A percentile compares a stretch with the other conserved stretches of the same genome.
Evolutionary conservation across 1,284 basidiomycete genomes (phyloP).

Genomic region (Ceratobasidium sp.): DNA sequence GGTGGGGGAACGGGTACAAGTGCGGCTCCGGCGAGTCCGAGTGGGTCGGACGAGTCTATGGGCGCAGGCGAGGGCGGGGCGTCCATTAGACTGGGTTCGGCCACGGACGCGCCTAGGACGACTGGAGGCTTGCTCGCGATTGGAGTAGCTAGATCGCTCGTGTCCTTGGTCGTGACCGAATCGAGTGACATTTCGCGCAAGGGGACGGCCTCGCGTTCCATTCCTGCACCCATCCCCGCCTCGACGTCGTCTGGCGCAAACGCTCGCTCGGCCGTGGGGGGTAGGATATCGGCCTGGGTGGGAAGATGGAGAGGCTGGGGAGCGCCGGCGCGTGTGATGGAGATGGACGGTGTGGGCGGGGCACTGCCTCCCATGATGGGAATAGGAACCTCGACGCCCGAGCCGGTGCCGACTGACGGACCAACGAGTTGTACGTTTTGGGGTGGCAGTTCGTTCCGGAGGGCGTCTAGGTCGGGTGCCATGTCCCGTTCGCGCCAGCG

Average conservation of each 20-base stretch:
- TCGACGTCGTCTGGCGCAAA: constrained; percentile 61
- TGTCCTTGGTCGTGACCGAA: constrained; percentile 41
- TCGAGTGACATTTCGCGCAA: constrained; percentile 53
- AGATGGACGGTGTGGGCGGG: constrained; percentile 51
- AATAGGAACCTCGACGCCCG: constrained; percentile 58
- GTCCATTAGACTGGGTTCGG: constrained; percentile 33
- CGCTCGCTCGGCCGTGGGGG: constrained; percentile 56
- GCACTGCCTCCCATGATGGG: constrained; percentile 53
- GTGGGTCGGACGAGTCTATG: constrained; percentile 9
- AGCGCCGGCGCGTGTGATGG: constrained; percentile 70
- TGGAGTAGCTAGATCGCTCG: constrained; percentile 39
- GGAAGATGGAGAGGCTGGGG: constrained; percentile 70
- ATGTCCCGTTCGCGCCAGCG: constrained; percentile 83
- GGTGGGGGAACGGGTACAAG: constrained; percentile 14
- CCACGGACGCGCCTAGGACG: neutral
- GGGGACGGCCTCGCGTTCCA: constrained; percentile 46
- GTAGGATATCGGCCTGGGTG: constrained; percentile 63
- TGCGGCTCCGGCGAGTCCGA: constrained; percentile 9
- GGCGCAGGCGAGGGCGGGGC: constrained; percentile 1
- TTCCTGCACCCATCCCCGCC: constrained; percentile 59
- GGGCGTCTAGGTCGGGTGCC: constrained; percentile 54
- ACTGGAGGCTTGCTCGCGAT: neutral
- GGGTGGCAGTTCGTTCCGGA: constrained; percentile 1
- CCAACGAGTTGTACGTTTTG: constrained; percentile 49
- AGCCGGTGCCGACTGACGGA: constrained; percentile 49